Evolutionary conservation across 78 protist species (phyloP).

Genomic region (Paulinella micropora): DNA sequence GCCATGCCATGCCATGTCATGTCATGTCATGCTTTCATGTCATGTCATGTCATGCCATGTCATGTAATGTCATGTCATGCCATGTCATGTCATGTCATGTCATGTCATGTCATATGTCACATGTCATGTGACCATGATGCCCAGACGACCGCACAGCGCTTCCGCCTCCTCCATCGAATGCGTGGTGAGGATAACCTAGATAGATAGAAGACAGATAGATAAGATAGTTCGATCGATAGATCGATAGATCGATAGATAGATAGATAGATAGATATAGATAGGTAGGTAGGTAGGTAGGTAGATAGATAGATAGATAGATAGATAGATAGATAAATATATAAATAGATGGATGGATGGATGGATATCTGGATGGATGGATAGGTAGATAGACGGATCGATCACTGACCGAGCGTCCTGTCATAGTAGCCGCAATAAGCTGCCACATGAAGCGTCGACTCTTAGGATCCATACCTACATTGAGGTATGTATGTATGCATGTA

Average conservation of each 20-base stretch:
- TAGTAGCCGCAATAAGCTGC: neutral
- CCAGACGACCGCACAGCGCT: slow-evolving; percentile 38
- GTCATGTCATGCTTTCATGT: too few species aligned
- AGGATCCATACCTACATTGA: neutral
- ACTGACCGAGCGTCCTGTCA: too few species aligned
- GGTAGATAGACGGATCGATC: too few species aligned
- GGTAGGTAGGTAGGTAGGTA: neutral
- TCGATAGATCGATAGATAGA: neutral
- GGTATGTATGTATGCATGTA: too few species aligned
- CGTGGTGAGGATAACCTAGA: slow-evolving; percentile 59
- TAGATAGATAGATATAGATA: neutral
- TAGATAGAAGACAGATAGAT: too few species aligned
- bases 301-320: neutral
- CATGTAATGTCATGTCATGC: too few species aligned
- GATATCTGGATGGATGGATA: neutral
- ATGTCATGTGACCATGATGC: slow-evolving; percentile 47
- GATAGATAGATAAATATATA: neutral
- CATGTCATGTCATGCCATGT: too few species aligned
- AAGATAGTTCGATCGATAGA: neutral
- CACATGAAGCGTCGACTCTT: neutral
- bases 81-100: too few species aligned
- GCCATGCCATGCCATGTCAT: too few species aligned
- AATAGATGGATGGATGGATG: neutral
- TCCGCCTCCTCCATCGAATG: slow-evolving; percentile 58
- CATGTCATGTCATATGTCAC: too few species aligned